Evolutionary conservation across 2,329 filamentous ascomycete genomes (phyloP).

Genomic region (Tetracladium maxilliforme): DNA sequence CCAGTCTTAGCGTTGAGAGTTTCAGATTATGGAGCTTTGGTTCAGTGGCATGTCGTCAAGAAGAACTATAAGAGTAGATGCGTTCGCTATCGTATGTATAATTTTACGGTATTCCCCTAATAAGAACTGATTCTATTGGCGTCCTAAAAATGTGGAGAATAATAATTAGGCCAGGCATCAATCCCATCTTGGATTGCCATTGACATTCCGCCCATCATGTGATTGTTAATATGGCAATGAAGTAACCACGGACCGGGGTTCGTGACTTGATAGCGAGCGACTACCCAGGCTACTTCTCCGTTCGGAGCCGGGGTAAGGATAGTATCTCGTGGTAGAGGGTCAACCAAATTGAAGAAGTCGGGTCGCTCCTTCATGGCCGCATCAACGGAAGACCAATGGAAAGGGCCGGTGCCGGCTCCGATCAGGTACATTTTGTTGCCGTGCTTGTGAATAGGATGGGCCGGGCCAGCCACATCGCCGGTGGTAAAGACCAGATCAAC

Average conservation of each 20-base stretch:
- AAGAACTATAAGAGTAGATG: too few relatives aligned
- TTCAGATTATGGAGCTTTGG: too few relatives aligned
- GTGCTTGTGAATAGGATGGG: constrained; percentile 31
- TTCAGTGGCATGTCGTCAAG: too few relatives aligned
- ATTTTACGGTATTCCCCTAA: too few relatives aligned
- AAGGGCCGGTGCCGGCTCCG: constrained; percentile 19
- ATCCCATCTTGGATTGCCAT: constrained; percentile 30
- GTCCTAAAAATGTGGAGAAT: too few relatives aligned
- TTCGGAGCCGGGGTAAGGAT: constrained; percentile 15
- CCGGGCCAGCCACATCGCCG: constrained; percentile 7
- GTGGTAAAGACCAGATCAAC: constrained; percentile 20
- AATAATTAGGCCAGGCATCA: constrained; percentile 26
- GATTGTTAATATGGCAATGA: constrained; percentile 33
- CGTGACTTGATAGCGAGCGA: constrained; percentile 25
- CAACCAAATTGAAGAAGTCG: constrained; percentile 25
- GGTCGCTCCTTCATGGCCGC: constrained; percentile 22
- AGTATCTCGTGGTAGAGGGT: constrained; percentile 23
- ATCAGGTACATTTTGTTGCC: constrained; percentile 27
- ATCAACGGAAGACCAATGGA: constrained; percentile 22
- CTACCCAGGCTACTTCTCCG: constrained; percentile 19
- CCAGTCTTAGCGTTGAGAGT: too few relatives aligned
- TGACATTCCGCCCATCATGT: constrained; percentile 30
- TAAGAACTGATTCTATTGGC: too few relatives aligned
- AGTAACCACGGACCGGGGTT: constrained; percentile 30
- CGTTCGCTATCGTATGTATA: too few relatives aligned